Evolutionary conservation across 257 asterid genomes (phyloP), one percentile per base, ranked within the genome.

Genomic region (Gentiana macrophylla): DNA sequence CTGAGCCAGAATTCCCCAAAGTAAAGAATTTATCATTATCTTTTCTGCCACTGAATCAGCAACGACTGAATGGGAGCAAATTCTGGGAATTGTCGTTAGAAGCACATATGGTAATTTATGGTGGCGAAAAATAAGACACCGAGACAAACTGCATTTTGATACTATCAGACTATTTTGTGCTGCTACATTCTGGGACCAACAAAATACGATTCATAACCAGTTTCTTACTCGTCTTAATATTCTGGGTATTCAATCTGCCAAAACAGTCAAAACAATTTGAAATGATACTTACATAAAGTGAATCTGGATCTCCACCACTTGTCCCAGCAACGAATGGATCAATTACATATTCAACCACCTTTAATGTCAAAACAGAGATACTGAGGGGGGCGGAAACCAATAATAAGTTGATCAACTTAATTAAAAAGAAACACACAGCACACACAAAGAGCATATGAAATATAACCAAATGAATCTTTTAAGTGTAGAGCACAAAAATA

Each of bases 321-420:
- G 98, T 86, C 66, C 96, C 98, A 61, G 96, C 95, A 62, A 86
- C 91, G 72, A 90, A 82, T 65, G 98, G 98, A 67, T 90, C 96
- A 64, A 90, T 60, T 32, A 90, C 89, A 77, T 86, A 84, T 70
- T 90, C 98, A 62, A 84, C 98, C 66, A 86, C 95, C 98, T 90
- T 37, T 47, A 5, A 49, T 7, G 9, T 10, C 46, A 41, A 41
- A 41, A 41, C 9, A 41, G 9, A 41, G 46, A 41, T 41, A 41
- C 1, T 94, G 60, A 86, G 91, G 72, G 86, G 82, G 63, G 96
- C 95, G 43, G 56, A 12, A 15, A 33, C 50, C 69, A 57, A 2
- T 2, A 61, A 61, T 53, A 46, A 43, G 59, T 62, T 50, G 6
- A 62, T 37, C 35, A 55, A 10, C 9, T 41, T 41, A 44, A 13